Percentiles rank a stretch among this genome's conserved stretches.
phyloP scores from a whole-genome alignment of 2,329 filamentous ascomycete genomes.

The Hypomyces rosellus region DNA sequence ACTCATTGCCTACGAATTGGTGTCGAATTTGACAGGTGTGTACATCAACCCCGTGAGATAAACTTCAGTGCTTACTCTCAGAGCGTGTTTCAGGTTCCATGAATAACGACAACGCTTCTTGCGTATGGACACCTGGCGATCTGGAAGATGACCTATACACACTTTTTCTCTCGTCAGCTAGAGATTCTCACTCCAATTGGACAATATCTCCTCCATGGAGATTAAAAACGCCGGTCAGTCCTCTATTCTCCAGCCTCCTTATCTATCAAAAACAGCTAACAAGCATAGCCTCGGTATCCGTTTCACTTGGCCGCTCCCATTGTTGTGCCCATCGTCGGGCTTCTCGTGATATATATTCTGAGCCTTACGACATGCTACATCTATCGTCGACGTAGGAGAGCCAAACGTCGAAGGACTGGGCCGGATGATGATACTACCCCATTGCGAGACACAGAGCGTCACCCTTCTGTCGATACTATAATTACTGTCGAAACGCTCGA shows the following conservation, averaged over 20 bases:
- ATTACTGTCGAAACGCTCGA: conserved; percentile 5
- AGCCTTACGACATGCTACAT: conserved; percentile 23
- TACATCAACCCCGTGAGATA: neutral
- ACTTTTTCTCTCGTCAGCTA: conserved; percentile 22
- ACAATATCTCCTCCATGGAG: conserved; percentile 27
- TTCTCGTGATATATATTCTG: conserved; percentile 24
- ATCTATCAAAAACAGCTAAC: neutral
- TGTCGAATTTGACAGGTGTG: conserved; percentile 26
- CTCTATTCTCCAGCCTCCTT: neutral
- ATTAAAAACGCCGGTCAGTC: conserved; percentile 19
- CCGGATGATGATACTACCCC: conserved; percentile 11
- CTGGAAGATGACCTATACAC: conserved; percentile 23
- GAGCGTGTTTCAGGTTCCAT: conserved; percentile 18
- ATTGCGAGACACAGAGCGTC: conserved; percentile 5
- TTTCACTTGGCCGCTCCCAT: conserved; percentile 24
- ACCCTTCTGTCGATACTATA: conserved; percentile 13
- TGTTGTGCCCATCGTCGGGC: conserved; percentile 23
- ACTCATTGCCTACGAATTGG: conserved; percentile 22
- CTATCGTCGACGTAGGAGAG: conserved; percentile 21
- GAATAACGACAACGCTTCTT: conserved; percentile 16
- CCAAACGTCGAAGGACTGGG: conserved; percentile 15
- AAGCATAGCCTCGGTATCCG: conserved; percentile 16
- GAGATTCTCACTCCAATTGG: conserved; percentile 20
- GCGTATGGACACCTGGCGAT: conserved; percentile 23
- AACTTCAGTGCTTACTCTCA: conserved; percentile 9